Evolutionary conservation across 2,329 filamentous ascomycete genomes (phyloP).

Genomic region (Colletotrichum caudatum): DNA sequence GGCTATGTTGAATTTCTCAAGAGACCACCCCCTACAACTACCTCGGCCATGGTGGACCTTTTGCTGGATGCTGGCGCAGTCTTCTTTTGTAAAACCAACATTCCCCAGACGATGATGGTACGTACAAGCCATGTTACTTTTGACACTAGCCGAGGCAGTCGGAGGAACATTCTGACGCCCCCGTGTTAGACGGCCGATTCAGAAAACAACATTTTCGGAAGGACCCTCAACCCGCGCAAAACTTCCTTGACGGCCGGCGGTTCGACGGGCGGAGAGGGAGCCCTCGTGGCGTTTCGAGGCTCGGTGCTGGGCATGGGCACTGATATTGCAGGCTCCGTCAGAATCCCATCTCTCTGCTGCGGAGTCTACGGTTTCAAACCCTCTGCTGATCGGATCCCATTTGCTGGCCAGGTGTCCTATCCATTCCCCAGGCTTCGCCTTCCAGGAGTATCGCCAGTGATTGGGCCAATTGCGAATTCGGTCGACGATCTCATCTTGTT

Average conservation of each 20-base stretch:
- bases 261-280: slow-evolving; percentile 69
- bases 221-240: slow-evolving; percentile 72
- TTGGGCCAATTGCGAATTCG: slow-evolving; percentile 57
- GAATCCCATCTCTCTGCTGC: slow-evolving; percentile 58
- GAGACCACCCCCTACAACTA: slow-evolving; percentile 65
- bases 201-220: slow-evolving; percentile 60
- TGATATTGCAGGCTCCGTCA: slow-evolving; percentile 59
- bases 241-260: slow-evolving; percentile 71
- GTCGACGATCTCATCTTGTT: slow-evolving; percentile 56
- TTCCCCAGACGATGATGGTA: slow-evolving; percentile 68
- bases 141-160: rapidly evolving
- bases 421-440: slow-evolving; percentile 29
- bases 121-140: not conserved
- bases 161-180: not conserved
- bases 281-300: slow-evolving; percentile 56
- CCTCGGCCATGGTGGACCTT: slow-evolving; percentile 67
- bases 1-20: slow-evolving; percentile 67
- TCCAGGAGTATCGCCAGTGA: slow-evolving; percentile 51
- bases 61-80: slow-evolving; percentile 72
- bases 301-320: slow-evolving; percentile 57
- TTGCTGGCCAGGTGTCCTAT: slow-evolving; percentile 22
- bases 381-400: slow-evolving; percentile 50
- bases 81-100: slow-evolving; percentile 77
- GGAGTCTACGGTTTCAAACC: slow-evolving; percentile 59
- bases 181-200: slow-evolving; percentile 68